These are phyloP conservation scores for Diospyros kaki DNA, from an alignment of 148 eudicot species.

Conservation along the genomic window DNA sequence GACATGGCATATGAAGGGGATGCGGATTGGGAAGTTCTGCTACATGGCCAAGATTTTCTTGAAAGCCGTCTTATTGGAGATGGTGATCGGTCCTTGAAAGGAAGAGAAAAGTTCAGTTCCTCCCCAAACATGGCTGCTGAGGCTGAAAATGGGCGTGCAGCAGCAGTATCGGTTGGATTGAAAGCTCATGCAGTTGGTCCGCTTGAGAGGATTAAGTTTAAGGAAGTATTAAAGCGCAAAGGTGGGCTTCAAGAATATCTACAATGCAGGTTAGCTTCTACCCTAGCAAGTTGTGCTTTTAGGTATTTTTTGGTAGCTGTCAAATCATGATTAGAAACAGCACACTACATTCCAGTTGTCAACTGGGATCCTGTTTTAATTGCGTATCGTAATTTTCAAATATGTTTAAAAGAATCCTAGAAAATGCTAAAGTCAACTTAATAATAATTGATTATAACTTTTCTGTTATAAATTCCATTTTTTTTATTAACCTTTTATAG, in stretches of 20 bases:
- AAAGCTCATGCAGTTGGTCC: slow-evolving; percentile 77
- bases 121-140: slow-evolving; percentile 33
- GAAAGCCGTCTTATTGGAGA: slow-evolving; percentile 35
- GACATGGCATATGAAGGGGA: slow-evolving; percentile 99
- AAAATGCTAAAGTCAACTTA: neutral
- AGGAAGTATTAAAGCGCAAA: slow-evolving; percentile 82
- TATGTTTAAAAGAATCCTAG: neutral
- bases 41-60: slow-evolving; percentile 47
- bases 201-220: slow-evolving; percentile 84
- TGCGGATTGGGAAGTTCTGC: slow-evolving; percentile 68
- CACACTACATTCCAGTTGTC: neutral
- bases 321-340: neutral
- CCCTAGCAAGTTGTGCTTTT: neutral
- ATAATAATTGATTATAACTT: neutral
- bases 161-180: slow-evolving; percentile 85
- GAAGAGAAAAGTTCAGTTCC: slow-evolving; percentile 36
- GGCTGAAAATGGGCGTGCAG: slow-evolving; percentile 50
- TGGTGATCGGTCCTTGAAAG: slow-evolving; percentile 28
- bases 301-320: neutral
- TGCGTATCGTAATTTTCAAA: neutral
- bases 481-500: neutral
- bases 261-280: slow-evolving; percentile 82
- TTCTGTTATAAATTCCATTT: neutral
- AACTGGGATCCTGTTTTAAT: neutral
- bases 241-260: slow-evolving; percentile 81